Percentiles rank a stretch among this genome's conserved stretches.
phyloP scores from a whole-genome alignment of 208 protist genomes.

The Leishmania tropica region DNA sequence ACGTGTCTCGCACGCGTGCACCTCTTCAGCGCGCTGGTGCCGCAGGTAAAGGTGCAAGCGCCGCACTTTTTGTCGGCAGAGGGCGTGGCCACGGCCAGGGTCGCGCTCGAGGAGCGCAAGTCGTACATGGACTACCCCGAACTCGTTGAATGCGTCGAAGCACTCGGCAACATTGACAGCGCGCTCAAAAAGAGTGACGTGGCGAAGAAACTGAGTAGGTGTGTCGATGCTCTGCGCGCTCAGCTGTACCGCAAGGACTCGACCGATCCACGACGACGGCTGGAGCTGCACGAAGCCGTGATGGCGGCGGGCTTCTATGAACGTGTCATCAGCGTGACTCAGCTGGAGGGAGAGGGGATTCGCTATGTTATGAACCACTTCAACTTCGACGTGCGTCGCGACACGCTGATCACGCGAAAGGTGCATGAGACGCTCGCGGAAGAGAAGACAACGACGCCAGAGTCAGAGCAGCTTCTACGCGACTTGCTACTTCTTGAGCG shows the following conservation, averaged over 20 bases:
- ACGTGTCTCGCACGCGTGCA: slow-evolving; percentile 59
- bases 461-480: slow-evolving; percentile 80
- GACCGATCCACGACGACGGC: slow-evolving; percentile 60
- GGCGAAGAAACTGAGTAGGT: slow-evolving; percentile 43
- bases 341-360: slow-evolving; percentile 71
- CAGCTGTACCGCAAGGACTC: slow-evolving; percentile 66
- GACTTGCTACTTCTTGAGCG: slow-evolving; percentile 86
- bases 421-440: slow-evolving; percentile 66
- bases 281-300: slow-evolving; percentile 88
- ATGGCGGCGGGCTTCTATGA: slow-evolving; percentile 91
- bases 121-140: slow-evolving; percentile 42
- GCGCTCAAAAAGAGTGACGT: slow-evolving; percentile 43
- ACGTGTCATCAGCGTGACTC: slow-evolving; percentile 54
- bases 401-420: slow-evolving; percentile 71
- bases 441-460: slow-evolving; percentile 45
- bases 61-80: slow-evolving; percentile 45
- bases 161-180: slow-evolving; percentile 40
- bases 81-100: slow-evolving; percentile 47
- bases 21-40: slow-evolving; percentile 83
- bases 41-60: slow-evolving; percentile 40
- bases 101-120: slow-evolving; percentile 50
- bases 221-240: slow-evolving; percentile 53
- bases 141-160: slow-evolving; percentile 38
- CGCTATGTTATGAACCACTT: slow-evolving; percentile 90
- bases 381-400: slow-evolving; percentile 90